A percentile compares a stretch with the other conserved stretches of the same genome.
phyloP scores from a whole-genome alignment of 257 asterid genomes.

The Penstemon davidsonii region DNA sequence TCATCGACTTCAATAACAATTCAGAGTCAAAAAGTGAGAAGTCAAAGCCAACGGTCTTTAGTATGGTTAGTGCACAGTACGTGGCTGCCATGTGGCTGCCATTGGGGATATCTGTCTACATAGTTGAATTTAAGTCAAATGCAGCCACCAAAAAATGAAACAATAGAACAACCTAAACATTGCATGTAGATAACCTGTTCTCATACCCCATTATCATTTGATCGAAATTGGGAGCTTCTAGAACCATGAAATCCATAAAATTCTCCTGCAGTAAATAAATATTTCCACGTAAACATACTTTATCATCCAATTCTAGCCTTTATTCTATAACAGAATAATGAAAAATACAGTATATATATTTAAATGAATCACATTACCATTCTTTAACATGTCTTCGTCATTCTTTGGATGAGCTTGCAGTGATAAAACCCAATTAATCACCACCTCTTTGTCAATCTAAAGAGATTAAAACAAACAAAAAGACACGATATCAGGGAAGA shows the following conservation, averaged over 20 bases:
- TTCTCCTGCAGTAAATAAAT: conserved; percentile 54
- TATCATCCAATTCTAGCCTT: conserved; percentile 26
- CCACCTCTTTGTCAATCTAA: conserved; percentile 78
- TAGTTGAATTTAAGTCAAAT: conserved; percentile 20
- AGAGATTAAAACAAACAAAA: background rate
- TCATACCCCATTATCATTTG: conserved; percentile 51
- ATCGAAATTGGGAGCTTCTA: conserved; percentile 78
- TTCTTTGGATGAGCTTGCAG: conserved; percentile 74
- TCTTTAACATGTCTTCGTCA: conserved; percentile 37
- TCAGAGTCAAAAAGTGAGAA: conserved; percentile 58
- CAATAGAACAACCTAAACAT: conserved; percentile 12
- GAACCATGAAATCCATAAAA: conserved; percentile 98
- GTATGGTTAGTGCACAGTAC: conserved; percentile 78
- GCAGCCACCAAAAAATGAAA: conserved; percentile 17
- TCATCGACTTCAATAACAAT: conserved; percentile 72
- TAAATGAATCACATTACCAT: conserved; percentile 52
- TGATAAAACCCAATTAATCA: conserved; percentile 80
- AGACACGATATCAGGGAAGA: conserved; percentile 20
- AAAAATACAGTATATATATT: background rate
- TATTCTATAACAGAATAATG: conserved; percentile 3
- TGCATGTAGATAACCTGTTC: conserved; percentile 27
- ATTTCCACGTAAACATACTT: conserved; percentile 14
- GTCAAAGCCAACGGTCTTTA: conserved; percentile 82
- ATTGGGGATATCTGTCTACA: conserved; percentile 58
- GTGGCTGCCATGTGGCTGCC: conserved; percentile 98